Evolutionary conservation across 2,329 filamentous ascomycete species (phyloP), one percentile per base, ranked within the genome.

Genomic region (Graphilbum fragrans): DNA sequence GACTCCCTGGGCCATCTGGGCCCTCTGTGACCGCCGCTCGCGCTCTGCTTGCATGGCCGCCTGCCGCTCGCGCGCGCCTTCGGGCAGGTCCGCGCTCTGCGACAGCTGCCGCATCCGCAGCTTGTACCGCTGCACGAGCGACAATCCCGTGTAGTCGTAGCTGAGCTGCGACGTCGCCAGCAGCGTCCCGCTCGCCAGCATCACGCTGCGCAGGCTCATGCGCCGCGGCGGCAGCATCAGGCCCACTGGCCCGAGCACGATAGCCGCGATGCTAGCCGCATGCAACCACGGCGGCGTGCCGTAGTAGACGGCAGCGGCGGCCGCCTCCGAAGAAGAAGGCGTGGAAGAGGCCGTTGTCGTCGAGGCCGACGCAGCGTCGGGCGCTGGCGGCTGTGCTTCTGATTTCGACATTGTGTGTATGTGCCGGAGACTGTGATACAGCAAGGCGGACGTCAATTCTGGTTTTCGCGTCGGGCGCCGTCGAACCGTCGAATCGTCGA

Each of bases 131-230:
- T 59, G 51, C 51, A 64, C 59, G 45, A 76, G 64, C 22, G 70
- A 73, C 38, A 62, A 61, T 39, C 73, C 73, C 14, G 66, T 75
- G 58, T 70, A 76, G 57, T 74, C 71, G 57, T 68, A 65, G 38
- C 63, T 63, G 33, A 78, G 67, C 56, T 72, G 69, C 55, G 72
- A 72, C 43, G 69, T 67, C 42, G 67, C 66, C 49, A 71, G 64
- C 23, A 72, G 67, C 49, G 70, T 65, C 43, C 65, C 64, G 44
- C 61, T 61, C 43, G 62, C 62, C 39, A 77, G 68, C 41, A 72
- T 55, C 38, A 66, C 50, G 54, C 67, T 65, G 44, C 72, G 70
- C 39, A 70, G 44, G 54, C 73, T 68, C 27, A 48, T 53, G 35
- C 63, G 65, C 40, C 71, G 66, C 35, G 71, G 71, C 17, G 72